phyloP scores from a whole-genome alignment of 345 rosid genomes.

The Pugionium cornutum region DNA sequence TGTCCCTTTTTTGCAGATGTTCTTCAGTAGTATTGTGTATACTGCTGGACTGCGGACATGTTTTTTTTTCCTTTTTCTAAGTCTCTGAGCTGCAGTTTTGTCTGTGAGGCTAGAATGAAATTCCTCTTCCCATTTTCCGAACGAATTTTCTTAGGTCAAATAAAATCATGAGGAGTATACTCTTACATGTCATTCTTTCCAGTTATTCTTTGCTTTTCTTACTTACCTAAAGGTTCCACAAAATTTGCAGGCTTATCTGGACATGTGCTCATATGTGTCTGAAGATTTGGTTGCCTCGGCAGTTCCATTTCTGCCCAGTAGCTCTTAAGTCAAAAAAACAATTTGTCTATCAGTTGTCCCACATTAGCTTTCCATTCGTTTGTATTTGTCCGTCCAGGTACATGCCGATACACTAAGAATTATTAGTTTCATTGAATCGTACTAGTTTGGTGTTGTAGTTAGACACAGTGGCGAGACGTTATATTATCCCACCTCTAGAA shows the following conservation, averaged over 20 bases:
- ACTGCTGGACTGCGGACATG: constrained; percentile 1
- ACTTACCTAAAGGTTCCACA: constrained; percentile 35
- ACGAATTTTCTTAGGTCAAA: constrained; percentile 10
- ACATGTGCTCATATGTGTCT: constrained; percentile 38
- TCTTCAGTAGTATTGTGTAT: constrained; percentile 18
- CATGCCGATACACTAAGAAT: constrained; percentile 30
- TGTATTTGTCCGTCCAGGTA: constrained; percentile 34
- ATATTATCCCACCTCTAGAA: background rate
- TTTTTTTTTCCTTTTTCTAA: constrained; percentile 3
- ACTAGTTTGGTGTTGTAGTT: constrained; percentile 28
- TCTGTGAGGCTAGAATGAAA: constrained; percentile 17
- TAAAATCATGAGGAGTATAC: background rate
- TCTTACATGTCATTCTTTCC: background rate
- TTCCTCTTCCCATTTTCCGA: constrained; percentile 13
- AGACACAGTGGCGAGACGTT: constrained; percentile 27
- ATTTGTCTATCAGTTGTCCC: constrained; percentile 32
- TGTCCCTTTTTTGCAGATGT: constrained; percentile 26
- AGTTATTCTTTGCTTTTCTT: constrained; percentile 19
- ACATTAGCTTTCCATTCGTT: constrained; percentile 35
- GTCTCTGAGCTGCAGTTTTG: constrained; percentile 10
- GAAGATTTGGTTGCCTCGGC: constrained; percentile 37
- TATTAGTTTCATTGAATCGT: constrained; percentile 30
- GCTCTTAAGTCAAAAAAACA: constrained; percentile 33
- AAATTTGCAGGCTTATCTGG: constrained; percentile 48
- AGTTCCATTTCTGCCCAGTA: constrained; percentile 37